Percentiles rank a stretch among this genome's conserved stretches.
phyloP scores from a whole-genome alignment of 1,284 basidiomycete genomes.

The Heliocybe sulcata region DNA sequence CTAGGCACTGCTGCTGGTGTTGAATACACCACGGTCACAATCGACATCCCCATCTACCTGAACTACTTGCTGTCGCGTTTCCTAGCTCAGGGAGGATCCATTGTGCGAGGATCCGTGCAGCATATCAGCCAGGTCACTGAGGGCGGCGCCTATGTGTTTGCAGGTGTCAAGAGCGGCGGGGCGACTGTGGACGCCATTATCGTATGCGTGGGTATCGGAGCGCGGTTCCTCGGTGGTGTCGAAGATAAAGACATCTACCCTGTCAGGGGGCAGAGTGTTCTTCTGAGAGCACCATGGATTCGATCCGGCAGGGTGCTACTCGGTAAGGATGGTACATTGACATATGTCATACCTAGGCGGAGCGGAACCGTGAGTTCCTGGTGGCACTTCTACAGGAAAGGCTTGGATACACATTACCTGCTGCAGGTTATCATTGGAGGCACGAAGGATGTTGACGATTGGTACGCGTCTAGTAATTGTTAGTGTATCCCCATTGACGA shows the following conservation, averaged over 20 bases:
- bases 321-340: slow-evolving; percentile 40
- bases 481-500: slow-evolving; percentile 1
- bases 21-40: slow-evolving; percentile 57
- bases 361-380: slow-evolving; percentile 50
- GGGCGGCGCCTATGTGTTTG: slow-evolving; percentile 40
- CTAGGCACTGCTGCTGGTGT: slow-evolving; percentile 37
- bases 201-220: slow-evolving; percentile 57
- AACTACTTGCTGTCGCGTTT: slow-evolving; percentile 62
- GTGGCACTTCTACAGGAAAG: neutral
- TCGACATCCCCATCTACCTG: slow-evolving; percentile 64
- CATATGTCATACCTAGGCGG: slow-evolving; percentile 67
- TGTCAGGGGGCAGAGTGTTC: slow-evolving; percentile 45
- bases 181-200: slow-evolving; percentile 42
- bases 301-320: slow-evolving; percentile 50
- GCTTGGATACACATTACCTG: neutral
- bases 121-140: slow-evolving; percentile 64
- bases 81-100: slow-evolving; percentile 47
- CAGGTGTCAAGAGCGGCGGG: slow-evolving; percentile 12
- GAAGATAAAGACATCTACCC: slow-evolving; percentile 41
- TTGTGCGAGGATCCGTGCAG: slow-evolving; percentile 49
- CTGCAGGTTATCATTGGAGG: slow-evolving; percentile 61
- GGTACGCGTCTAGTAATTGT: slow-evolving; percentile 28
- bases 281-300: slow-evolving; percentile 46
- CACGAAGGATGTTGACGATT: slow-evolving; percentile 53
- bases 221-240: slow-evolving; percentile 37